Conservation (phyloP, 805 yeast species). For the Sungouiozyma ichnusensis region DNA sequence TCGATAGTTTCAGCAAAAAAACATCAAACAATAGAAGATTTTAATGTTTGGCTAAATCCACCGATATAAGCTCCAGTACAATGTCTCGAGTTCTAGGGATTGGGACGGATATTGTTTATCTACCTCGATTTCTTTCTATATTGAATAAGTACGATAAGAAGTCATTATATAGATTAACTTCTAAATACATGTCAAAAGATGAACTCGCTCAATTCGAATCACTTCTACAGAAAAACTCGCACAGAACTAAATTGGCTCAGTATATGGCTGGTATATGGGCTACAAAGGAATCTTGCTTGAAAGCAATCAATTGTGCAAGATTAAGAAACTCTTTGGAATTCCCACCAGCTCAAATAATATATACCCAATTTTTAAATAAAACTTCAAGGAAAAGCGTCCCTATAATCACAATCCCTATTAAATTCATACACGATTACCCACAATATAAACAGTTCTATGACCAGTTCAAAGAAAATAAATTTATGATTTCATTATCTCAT, state of each 20-base stretch:
- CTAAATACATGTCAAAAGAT: conserved; percentile 22
- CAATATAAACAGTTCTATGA: conserved; percentile 8
- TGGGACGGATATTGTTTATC: conserved; percentile 24
- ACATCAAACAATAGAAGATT: no score
- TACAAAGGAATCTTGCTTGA: conserved; percentile 21
- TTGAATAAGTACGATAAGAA: conserved; percentile 8
- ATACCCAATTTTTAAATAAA: conserved; percentile 19
- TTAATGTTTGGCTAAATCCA: background rate
- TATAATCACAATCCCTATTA: conserved; percentile 7
- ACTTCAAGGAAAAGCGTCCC: conserved; percentile 13
- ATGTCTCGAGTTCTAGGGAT: conserved; percentile 11
- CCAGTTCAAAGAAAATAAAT: conserved; percentile 5
- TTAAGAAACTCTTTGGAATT: conserved; percentile 5
- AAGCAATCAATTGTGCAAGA: conserved; percentile 13
- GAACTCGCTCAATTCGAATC: conserved; percentile 10
- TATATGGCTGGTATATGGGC: conserved; percentile 28
- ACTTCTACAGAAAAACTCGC: background rate
- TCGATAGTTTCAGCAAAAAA: background rate
- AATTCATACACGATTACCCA: conserved; percentile 1
- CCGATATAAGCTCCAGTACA: no score
- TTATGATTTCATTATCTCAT: conserved; percentile 22
- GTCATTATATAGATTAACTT: conserved; percentile 10
- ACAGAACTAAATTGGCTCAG: background rate
- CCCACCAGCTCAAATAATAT: conserved; percentile 24
- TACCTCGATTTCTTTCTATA: conserved; percentile 18